Base-by-base conservation (phyloP, 805 yeast genomes). In the Pichia kluyveri region DNA sequence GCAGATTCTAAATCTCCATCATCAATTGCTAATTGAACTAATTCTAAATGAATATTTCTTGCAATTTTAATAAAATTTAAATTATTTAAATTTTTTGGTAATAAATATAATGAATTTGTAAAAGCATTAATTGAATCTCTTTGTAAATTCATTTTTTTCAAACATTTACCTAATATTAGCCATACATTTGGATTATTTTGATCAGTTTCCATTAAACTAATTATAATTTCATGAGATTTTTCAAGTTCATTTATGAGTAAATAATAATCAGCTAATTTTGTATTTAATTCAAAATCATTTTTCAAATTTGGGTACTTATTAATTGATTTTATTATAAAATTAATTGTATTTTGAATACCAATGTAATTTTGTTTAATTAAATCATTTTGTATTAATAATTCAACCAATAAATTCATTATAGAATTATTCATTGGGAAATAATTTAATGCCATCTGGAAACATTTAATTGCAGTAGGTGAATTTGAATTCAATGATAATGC, bases 251-350 rank as follows among this genome's bases (percentile, higher is more conserved):
- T 73, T 9, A 73, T 53, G 12, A 69, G 58, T 14, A 75, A 55
- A 54, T 79, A 78, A 47, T 80, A 72, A 50, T 75, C 77, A 0
- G 79, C 71, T 45, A 79, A 62, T 55, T 77, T 82, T 44, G 67
- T 70, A 68, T 76, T 73, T 5, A 79, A 54, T 7, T 55, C 51
- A 0, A 72, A 53, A 43, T 71, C 72, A 42, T 66, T 66, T 31
- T 67, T 59, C 23, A 78, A 57, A 1, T 61, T 61, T 3, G 73
- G 72, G 48, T 59, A 68, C 19, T 57, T 55, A 12, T 65, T 69
- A 42, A 74, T 60, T 5, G 74, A 60, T 28, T 66, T 57, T 45
- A 66, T 69, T 17, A 76, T 58, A 7, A 70, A 55, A 39, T 69
- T 73, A 11, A 73, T 67, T 5, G 76, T 64, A 7, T 60, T 60